Evolutionary conservation across 805 yeast species (phyloP).

Genomic region (Teunomyces panamensis): DNA sequence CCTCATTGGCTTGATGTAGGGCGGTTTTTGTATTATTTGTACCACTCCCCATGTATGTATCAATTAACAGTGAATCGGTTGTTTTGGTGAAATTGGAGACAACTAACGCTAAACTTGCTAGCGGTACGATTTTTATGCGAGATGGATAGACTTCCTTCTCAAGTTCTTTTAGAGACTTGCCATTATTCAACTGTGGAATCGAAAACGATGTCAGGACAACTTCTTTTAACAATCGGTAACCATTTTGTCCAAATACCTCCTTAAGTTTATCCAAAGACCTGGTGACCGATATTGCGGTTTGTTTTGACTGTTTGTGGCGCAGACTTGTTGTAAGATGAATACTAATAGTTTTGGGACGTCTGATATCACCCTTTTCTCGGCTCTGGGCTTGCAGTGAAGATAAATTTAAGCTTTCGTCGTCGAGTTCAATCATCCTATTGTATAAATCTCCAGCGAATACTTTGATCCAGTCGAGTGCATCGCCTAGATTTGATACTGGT

Average conservation of each 20-base stretch:
- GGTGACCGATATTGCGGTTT: conserved; percentile 36
- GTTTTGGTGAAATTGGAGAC: conserved; percentile 53
- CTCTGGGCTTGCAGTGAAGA: conserved; percentile 20
- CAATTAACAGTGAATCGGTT: conserved; percentile 32
- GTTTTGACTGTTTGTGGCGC: conserved; percentile 35
- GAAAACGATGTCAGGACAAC: conserved; percentile 25
- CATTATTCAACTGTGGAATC: conserved; percentile 20
- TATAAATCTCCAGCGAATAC: conserved; percentile 80
- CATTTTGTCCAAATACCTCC: conserved; percentile 17
- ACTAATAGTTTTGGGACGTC: conserved; percentile 56
- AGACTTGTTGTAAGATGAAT: conserved; percentile 30
- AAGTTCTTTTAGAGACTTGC: conserved; percentile 17
- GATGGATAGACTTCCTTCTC: conserved; percentile 10
- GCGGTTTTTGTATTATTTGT: conserved; percentile 10
- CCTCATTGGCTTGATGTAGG: conserved; percentile 12
- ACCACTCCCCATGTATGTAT: conserved; percentile 20
- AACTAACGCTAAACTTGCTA: conserved; percentile 48
- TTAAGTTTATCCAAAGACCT: conserved; percentile 33
- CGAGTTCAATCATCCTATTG: conserved; percentile 68
- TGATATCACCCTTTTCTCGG: conserved; percentile 22
- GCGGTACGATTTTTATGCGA: conserved; percentile 35
- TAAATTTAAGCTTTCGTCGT: conserved; percentile 53
- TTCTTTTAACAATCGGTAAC: conserved; percentile 41
- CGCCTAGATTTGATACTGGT: conserved; percentile 49
- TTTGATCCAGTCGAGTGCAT: conserved; percentile 72